Conservation (phyloP, 2,329 filamentous ascomycete species). For the Aspergillus arachidicola region DNA sequence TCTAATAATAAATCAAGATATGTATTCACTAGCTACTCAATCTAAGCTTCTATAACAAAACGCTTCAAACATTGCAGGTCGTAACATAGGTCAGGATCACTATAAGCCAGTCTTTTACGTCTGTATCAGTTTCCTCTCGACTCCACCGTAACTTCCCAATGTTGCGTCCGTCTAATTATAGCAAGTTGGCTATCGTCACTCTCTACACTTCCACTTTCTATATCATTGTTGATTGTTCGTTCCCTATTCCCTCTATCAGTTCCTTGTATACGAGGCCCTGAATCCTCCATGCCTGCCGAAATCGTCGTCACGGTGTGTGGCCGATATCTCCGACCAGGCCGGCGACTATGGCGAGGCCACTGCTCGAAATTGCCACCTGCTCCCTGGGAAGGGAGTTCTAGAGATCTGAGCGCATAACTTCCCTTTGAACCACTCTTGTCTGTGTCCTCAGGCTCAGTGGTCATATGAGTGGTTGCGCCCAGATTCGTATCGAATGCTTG, state of each 20-base stretch:
- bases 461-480: constrained; percentile 1
- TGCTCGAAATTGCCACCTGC: not conserved
- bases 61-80: not conserved
- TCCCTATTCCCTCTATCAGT: not conserved
- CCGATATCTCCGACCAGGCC: not conserved
- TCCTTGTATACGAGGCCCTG: not conserved
- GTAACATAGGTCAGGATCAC: too few species aligned
- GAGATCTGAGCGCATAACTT: not conserved
- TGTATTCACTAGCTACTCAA: not conserved
- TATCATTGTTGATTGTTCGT: too few species aligned
- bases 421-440: not conserved
- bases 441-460: not conserved
- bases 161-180: not conserved
- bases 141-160: not conserved
- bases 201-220: not conserved
- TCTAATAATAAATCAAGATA: not conserved
- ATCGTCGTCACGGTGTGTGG: not conserved
- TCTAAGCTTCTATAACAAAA: not conserved
- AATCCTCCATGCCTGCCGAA: not conserved
- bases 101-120: accelerated
- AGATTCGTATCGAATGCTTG: constrained; percentile 4
- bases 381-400: not conserved
- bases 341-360: not conserved
- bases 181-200: not conserved
- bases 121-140: not conserved